phyloP scores from a whole-genome alignment of 169 alveolate species.

The Eimeria praecox region DNA sequence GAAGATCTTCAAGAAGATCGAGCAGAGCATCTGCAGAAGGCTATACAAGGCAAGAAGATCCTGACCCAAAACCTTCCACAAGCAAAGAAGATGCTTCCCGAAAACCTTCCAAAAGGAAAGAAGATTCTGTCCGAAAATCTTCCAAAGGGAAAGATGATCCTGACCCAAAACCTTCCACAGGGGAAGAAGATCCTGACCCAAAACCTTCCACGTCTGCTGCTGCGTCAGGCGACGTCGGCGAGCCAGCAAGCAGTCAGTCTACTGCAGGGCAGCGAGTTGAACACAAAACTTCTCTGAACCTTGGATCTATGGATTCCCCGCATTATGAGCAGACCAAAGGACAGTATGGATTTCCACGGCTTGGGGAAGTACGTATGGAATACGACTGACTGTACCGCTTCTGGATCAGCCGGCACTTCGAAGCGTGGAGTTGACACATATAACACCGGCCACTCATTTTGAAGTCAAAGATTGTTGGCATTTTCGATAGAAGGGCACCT shows the following conservation, averaged over 20 bases:
- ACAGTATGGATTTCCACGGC: not conserved
- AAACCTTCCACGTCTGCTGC: not conserved
- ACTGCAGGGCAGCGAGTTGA: not conserved
- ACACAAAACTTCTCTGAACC: not conserved
- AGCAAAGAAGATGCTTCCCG: no score
- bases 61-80: not conserved
- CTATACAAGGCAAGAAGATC: not conserved
- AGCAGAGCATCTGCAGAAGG: not conserved
- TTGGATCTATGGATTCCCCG: not conserved
- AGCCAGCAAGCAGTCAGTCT: not conserved
- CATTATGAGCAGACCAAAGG: not conserved
- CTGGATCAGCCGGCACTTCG: not conserved
- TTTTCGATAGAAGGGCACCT: not conserved
- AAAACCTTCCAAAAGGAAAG: not conserved
- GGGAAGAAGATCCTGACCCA: not conserved
- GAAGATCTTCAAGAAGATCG: not conserved
- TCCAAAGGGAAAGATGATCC: not conserved
- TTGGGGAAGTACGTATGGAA: not conserved
- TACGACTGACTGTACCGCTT: not conserved
- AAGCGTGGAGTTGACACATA: not conserved
- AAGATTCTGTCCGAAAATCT: not conserved
- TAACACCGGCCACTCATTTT: not conserved
- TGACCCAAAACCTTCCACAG: not conserved
- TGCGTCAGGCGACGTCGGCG: not conserved
- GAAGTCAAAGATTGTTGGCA: not conserved